phyloP scores from a whole-genome alignment of 2,329 filamentous ascomycete genomes.

The Cadophora malorum region DNA sequence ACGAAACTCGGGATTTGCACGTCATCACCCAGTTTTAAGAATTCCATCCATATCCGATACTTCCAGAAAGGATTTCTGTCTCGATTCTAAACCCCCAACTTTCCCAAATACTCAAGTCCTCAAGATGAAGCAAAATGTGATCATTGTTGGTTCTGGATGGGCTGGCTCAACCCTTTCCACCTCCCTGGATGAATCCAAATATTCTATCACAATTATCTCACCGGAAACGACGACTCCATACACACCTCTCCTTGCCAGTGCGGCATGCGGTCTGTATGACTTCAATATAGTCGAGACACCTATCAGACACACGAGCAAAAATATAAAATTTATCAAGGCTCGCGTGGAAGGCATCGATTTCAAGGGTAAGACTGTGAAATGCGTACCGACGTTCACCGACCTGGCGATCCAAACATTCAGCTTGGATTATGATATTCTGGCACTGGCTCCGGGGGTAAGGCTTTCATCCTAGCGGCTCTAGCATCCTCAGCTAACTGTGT shows the following conservation, averaged over 20 bases:
- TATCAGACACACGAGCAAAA: slow-evolving; percentile 5
- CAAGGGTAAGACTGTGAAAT: not conserved
- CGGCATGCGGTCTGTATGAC: slow-evolving; percentile 16
- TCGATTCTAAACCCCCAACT: not conserved
- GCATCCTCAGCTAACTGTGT: not conserved
- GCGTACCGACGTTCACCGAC: slow-evolving; percentile 3
- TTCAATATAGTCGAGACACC: slow-evolving; percentile 17
- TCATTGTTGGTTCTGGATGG: slow-evolving; percentile 47
- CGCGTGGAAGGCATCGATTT: slow-evolving; percentile 6
- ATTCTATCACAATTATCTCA: slow-evolving; percentile 50
- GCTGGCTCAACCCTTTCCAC: slow-evolving; percentile 10
- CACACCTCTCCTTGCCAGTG: slow-evolving; percentile 48
- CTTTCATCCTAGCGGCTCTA: no score
- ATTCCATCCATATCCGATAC: not conserved
- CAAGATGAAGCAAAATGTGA: slow-evolving; percentile 16
- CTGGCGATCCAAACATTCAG: not conserved
- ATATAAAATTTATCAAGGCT: slow-evolving; percentile 16
- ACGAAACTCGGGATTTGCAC: not conserved
- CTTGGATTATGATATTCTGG: slow-evolving; percentile 6
- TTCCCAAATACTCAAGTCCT: not conserved
- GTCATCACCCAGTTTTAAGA: not conserved
- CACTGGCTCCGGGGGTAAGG: slow-evolving; percentile 4
- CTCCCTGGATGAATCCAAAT: slow-evolving; percentile 45
- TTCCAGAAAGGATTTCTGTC: not conserved
- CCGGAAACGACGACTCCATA: slow-evolving; percentile 51